Conservation (phyloP, 2,329 filamentous ascomycete species). For the Sarocladium brachiariae region DNA sequence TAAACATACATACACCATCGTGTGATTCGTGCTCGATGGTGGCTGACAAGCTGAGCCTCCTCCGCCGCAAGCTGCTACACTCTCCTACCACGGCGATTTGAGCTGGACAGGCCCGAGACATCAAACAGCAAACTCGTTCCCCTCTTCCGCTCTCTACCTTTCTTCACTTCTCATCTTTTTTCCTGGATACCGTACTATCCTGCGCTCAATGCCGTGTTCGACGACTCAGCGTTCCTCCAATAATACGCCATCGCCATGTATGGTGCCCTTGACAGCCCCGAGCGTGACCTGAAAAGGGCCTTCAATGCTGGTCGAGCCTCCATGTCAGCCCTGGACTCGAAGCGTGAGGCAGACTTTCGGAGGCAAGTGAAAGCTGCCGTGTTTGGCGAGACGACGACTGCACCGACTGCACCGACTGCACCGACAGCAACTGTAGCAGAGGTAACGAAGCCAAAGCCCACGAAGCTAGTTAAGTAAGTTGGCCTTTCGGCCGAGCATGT, state of each 20-base stretch:
- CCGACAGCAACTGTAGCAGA: neutral
- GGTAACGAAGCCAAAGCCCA: neutral
- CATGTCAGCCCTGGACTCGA: constrained; percentile 1
- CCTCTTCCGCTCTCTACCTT: no score
- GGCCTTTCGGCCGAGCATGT: neutral
- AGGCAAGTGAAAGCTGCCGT: neutral
- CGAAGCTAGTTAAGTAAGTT: constrained; percentile 9
- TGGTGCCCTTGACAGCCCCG: neutral
- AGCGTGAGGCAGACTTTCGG: constrained; percentile 2
- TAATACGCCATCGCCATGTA: neutral
- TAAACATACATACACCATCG: no score
- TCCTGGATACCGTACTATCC: neutral
- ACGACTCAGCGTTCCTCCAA: neutral
- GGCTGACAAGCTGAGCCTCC: constrained; percentile 9
- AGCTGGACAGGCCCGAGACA: neutral
- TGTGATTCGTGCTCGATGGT: no score
- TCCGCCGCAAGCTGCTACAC: constrained; percentile 1
- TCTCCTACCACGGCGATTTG: neutral
- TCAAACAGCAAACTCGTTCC: no score
- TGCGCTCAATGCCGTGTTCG: neutral
- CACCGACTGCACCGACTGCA: neutral
- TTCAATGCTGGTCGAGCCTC: constrained; percentile 7
- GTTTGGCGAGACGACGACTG: neutral
- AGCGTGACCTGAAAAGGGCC: neutral
- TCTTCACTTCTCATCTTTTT: no score